Base-by-base conservation (phyloP, 2,329 filamentous ascomycete species). In the Talaromyces verruculosus region DNA sequence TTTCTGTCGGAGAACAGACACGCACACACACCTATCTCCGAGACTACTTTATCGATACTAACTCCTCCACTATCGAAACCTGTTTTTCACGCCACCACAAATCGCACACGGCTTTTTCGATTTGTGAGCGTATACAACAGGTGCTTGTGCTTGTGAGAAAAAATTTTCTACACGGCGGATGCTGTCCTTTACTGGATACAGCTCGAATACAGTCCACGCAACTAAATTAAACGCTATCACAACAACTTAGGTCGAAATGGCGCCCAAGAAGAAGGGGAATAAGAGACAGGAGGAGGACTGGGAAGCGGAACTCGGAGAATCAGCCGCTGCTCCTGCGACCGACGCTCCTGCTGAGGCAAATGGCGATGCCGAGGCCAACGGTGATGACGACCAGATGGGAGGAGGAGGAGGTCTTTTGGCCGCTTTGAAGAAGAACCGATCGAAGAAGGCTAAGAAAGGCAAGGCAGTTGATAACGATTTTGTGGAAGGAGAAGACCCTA, bases 191-290 rank as follows among this genome's bases (percentile, higher is more conserved):
- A 57, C 6, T 49, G 30, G 25, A 64, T 22, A 64, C 51, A 64
- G 49, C 25, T 58, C 53, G 39, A 63, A 45, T 11, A 35, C 62
- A 53, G 22, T 35, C 51, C 28, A 45, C 25, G 17, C 19, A 33
- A 47, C 11, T 28, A 37, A 30, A 45, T 17, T 28, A 37, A 43
- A 58, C 62, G 28, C 15, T 15, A 47, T 22, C 37, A 19, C 37
- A 60, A 45, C 35, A 17, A 41, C 2, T 22, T 37, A 55, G 35
- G 45, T 63, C 63, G 77, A 79, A 68, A 98, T 97, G 94, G 83
- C 93, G 75, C 93, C 93, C 69, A 97, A 97, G 84, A 96, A 95
- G 86, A 97, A 97, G 87, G 90, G 89, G 78, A 91, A 89, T 81
- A 96, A 94, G 85, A 89, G 88, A 78, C 87, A 84, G 76, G 87